Evolutionary conservation across 2,329 filamentous ascomycete species (phyloP), one percentile per base, ranked within the genome.

Genomic region (Phyllosticta citrichinensis): DNA sequence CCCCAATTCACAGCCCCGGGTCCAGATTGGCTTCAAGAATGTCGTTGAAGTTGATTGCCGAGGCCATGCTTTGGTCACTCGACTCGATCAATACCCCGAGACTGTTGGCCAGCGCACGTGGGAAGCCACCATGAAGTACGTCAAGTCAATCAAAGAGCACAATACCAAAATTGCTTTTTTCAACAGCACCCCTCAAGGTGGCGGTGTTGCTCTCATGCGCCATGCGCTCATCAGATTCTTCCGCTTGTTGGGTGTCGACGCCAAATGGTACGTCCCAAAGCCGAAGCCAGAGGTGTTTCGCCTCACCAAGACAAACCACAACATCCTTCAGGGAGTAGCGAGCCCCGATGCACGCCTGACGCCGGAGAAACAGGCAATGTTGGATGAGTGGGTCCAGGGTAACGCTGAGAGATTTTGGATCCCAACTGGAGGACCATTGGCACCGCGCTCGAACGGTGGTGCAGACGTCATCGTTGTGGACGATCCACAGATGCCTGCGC

Each of bases 301-400:
- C 57, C 87, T 90, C 73, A 94, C 89, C 66, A 94, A 94, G 76
- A 91, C 87, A 65, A 88, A 91, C 66, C 89, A 94, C 81, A 94
- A 94, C 74, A 92, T 93, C 65, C 83, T 94, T 2, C 89, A 94
- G 74, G 89, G 89, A 9, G 89, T 92, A 52, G 84, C 85, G 51
- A 78, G 80, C 25, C 82, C 84, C 0, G 81, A 83, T 2, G 81
- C 89, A 66, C 81, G 83, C n/a, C 79, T 93, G 33, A 83, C 80
- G 0, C 66, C 77, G 1, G 81, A 87, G 2, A 83, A 89, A 62
- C 84, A 86, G 67, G 71, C 76, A 1, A 74, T 78, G n/a, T 83
- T 93, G 57, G 81, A 81, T 10, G 81, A 85, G 55, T 94, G 89
- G 89, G 86, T 89, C 61, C 75, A 79, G 12, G 82, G 87, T 12